A percentile compares a stretch with the other conserved stretches of the same genome.
Conservation (phyloP, 2,329 filamentous ascomycete species). For the Trichoderma hamatum region DNA sequence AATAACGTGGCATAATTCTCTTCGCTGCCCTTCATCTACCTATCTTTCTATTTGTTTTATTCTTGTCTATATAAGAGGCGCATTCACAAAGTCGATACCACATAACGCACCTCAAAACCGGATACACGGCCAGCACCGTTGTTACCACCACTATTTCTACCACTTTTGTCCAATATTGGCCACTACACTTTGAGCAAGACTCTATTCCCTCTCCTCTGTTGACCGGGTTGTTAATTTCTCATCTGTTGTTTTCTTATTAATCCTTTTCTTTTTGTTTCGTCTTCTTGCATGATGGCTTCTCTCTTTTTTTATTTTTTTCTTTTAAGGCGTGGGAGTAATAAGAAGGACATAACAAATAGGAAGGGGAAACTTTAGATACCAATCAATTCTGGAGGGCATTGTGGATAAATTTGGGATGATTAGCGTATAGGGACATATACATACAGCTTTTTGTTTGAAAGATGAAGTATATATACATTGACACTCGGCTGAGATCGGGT, state of each 20-base stretch:
- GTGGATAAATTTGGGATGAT: slow-evolving; percentile 20
- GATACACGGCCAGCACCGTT: neutral
- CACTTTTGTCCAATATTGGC: neutral
- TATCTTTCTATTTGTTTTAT: slow-evolving; percentile 11
- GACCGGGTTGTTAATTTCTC: neutral
- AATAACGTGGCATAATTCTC: slow-evolving; percentile 23
- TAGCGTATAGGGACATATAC: slow-evolving; percentile 19
- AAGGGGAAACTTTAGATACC: slow-evolving; percentile 17
- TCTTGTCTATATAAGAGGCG: slow-evolving; percentile 13
- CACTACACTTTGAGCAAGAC: slow-evolving; percentile 7
- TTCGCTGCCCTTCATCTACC: slow-evolving; percentile 4
- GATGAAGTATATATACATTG: slow-evolving; percentile 6
- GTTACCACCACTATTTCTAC: neutral
- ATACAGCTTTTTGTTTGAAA: slow-evolving; percentile 14
- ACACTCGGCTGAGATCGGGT: slow-evolving; percentile 1
- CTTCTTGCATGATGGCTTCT: neutral
- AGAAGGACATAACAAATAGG: slow-evolving; percentile 22
- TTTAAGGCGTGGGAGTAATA: slow-evolving; percentile 18
- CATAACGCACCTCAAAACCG: neutral
- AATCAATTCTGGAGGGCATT: slow-evolving; percentile 23
- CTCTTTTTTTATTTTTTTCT: neutral
- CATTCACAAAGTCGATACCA: slow-evolving; percentile 20
- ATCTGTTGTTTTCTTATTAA: neutral
- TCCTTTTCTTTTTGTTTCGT: neutral
- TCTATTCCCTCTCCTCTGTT: slow-evolving; percentile 13